Evolutionary conservation across 2,329 filamentous ascomycete species (phyloP), one percentile per base, ranked within the genome.

Genomic region (Cladophialophora chaetospira): DNA sequence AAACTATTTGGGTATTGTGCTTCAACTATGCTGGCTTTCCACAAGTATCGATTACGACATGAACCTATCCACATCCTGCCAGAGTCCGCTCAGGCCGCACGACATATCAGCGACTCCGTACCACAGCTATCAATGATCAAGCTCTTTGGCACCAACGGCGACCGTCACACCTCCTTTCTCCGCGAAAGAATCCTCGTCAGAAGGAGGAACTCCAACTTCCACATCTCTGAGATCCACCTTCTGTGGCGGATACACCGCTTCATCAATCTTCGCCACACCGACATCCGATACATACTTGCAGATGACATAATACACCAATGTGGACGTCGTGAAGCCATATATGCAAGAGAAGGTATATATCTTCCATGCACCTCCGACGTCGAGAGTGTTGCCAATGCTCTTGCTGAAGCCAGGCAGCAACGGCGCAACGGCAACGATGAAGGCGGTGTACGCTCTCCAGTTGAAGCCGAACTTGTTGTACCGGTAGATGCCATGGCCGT

Each of bases 271-370:
- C 4, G 70, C 69, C 17, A 57, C 63, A 13, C 65, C 69, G 5
- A 69, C 64, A 21, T 69, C 67, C n/a, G 72, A 75, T 45, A 75
- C 63, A 43, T 74, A 75, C 3, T 64, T 71, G 61, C 69, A 72
- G 58, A 75, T 70, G 11, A 74, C 52, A 44, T 73, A 75, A 60
- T 75, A 73, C n/a, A 68, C 64, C 26, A 69, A 51, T 21, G 70
- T 55, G 5, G 71, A 68, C 23, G 71, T 59, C 51, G 63, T 67
- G 62, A 76, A 76, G 10, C 73, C 73, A 58, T 74, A 76, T 8
- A 74, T 63, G 71, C 73, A 76, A 2, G 72, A 72, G 55, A 76
- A 76, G 21, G 72, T 71, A 51, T 75, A 75, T 26, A 73, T 69
- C 65, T 65, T 74, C 71, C 72, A 73, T 21, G 70, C 70, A 45